phyloP scores from a whole-genome alignment of 1,139 yeast species.

The Meyerozyma elateridarum region DNA sequence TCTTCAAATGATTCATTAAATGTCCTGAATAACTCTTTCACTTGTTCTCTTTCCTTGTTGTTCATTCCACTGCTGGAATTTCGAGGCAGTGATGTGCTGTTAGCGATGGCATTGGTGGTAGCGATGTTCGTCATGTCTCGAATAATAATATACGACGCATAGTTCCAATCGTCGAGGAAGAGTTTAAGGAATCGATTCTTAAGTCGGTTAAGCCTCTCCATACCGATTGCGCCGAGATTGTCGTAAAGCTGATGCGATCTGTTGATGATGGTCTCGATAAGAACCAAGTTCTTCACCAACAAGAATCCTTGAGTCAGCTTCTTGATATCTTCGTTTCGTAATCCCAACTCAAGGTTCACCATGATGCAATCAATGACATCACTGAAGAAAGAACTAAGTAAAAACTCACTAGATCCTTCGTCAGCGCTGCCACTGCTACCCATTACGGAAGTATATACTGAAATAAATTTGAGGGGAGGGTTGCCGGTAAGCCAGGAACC shows the following conservation, averaged over 20 bases:
- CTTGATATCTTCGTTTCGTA: slow-evolving; percentile 39
- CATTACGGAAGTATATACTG: slow-evolving; percentile 46
- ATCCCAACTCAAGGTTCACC: slow-evolving; percentile 51
- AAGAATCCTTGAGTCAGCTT: slow-evolving; percentile 65
- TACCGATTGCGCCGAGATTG: slow-evolving; percentile 61
- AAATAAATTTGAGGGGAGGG: slow-evolving; percentile 48
- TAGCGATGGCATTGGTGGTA: slow-evolving; percentile 24
- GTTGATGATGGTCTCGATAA: slow-evolving; percentile 70
- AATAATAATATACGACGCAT: slow-evolving; percentile 67
- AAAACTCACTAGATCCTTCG: slow-evolving; percentile 39
- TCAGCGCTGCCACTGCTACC: slow-evolving; percentile 26
- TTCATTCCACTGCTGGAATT: slow-evolving; percentile 22
- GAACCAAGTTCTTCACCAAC: slow-evolving; percentile 64
- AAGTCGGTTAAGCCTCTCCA: slow-evolving; percentile 60
- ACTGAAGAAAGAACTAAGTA: slow-evolving; percentile 61
- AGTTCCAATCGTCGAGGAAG: slow-evolving; percentile 82
- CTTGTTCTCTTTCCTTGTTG: slow-evolving; percentile 73
- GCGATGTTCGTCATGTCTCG: slow-evolving; percentile 61
- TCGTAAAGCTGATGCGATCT: slow-evolving; percentile 49
- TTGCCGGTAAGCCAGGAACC: slow-evolving; percentile 67
- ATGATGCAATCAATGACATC: slow-evolving; percentile 74
- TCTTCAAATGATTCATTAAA: slow-evolving; percentile 84
- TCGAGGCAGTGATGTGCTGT: slow-evolving; percentile 37
- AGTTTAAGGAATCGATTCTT: slow-evolving; percentile 72
- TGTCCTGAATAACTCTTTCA: slow-evolving; percentile 78